Evolutionary conservation across 2,329 filamentous ascomycete species (phyloP).

Genomic region (Trichoderma cornu-damae): DNA sequence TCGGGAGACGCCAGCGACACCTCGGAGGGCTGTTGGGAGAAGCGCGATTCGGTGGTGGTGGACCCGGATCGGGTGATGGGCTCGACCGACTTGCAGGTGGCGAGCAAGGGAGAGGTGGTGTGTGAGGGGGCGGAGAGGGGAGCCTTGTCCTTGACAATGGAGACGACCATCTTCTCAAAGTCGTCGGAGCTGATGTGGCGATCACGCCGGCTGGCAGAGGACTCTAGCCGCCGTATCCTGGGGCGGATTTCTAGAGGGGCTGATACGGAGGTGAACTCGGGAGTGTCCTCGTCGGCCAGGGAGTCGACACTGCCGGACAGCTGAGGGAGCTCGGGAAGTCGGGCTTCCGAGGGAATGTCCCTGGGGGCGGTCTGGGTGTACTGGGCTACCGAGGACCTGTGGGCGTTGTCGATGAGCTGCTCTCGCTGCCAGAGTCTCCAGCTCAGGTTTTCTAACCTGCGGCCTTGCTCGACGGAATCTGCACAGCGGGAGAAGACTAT

Average conservation of each 20-base stretch:
- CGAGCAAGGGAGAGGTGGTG: constrained; percentile 30
- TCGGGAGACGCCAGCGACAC: constrained; percentile 29
- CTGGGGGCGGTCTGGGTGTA: constrained; percentile 44
- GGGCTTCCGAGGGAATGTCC: constrained; percentile 42
- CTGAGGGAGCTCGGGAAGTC: constrained; percentile 57
- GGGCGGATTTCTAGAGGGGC: constrained; percentile 60
- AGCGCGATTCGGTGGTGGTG: constrained; percentile 41
- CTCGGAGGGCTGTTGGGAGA: constrained; percentile 44
- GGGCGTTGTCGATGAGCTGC: constrained; percentile 66
- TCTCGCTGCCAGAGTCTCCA: constrained; percentile 96
- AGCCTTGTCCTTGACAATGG: constrained; percentile 81
- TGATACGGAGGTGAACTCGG: constrained; percentile 52
- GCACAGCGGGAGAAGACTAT: constrained; percentile 93
- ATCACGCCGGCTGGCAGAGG: constrained; percentile 63
- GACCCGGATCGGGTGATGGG: constrained; percentile 41
- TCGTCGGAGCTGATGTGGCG: constrained; percentile 90
- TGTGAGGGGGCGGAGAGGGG: constrained; percentile 44
- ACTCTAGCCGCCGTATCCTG: constrained; percentile 65
- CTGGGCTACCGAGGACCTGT: constrained; percentile 36
- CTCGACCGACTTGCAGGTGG: constrained; percentile 42
- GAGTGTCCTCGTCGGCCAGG: constrained; percentile 60
- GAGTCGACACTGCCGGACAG: constrained; percentile 76
- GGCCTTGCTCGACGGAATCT: constrained; percentile 87
- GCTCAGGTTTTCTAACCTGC: constrained; percentile 87
- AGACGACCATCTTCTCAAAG: constrained; percentile 88